Evolutionary conservation across 768 basidiomycete genomes (phyloP).

Genomic region (Boletus bicolor): DNA sequence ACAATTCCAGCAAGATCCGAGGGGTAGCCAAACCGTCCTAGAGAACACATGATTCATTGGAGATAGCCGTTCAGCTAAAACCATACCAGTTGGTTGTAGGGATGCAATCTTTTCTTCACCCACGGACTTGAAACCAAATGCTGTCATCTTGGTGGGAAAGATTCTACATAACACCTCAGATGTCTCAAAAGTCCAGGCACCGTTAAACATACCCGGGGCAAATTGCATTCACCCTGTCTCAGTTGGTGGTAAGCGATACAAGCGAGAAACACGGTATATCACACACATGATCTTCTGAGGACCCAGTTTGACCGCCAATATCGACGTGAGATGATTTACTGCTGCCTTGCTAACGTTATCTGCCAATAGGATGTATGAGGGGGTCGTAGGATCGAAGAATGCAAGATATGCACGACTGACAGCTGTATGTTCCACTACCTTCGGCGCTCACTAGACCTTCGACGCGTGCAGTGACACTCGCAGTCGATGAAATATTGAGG

Average conservation of each 20-base stretch:
- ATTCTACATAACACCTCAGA: constrained; percentile 38
- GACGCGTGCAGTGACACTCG: constrained; percentile 51
- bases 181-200: not conserved
- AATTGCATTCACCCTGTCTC: constrained; percentile 73
- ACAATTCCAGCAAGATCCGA: constrained; percentile 71
- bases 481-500: constrained; percentile 78
- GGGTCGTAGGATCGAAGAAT: not conserved
- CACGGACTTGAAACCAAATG: constrained; percentile 55
- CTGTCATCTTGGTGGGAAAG: constrained; percentile 85
- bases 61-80: not conserved
- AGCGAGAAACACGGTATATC: not conserved
- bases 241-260: not conserved
- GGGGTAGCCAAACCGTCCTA: constrained; percentile 64
- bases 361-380: constrained; percentile 25
- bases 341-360: constrained; percentile 86
- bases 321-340: constrained; percentile 76
- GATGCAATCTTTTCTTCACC: constrained; percentile 52
- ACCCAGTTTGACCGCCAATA: constrained; percentile 64
- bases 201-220: constrained; percentile 60
- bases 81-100: constrained; percentile 62
- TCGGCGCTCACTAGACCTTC: constrained; percentile 47
- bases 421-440: constrained; percentile 74
- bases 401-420: constrained; percentile 43
- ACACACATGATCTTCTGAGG: constrained; percentile 63
- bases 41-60: not conserved